Base-by-base conservation (phyloP, 352 stramenopile species). In the Blastocystis sp. region DNA sequence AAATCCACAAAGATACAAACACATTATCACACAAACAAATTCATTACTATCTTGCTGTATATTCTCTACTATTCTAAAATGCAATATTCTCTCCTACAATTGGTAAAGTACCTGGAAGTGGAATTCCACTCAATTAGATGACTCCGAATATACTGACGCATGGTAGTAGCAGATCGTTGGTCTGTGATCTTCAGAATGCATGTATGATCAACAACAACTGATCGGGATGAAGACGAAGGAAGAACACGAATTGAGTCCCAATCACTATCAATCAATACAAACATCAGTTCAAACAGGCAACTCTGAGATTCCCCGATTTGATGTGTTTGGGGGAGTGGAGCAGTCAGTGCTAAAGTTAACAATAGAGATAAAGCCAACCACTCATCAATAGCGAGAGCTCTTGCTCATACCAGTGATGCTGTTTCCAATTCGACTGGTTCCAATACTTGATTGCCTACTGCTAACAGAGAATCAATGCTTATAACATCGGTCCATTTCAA, bases 11-110 rank as follows among this genome's bases (percentile, higher is more conserved):
- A 21, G 65, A 75, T 75, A 75, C 65, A 75, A n/a, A 27, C 65
- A 56, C 39, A 56, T 75, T 43, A 75, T 75, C 29, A 75, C 7
- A 46, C 65, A 75, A 11, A 75, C 27, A 11, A 56, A 56, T n/a
- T 51, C 35, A 32, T 27, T 19, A 37, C 57, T 7, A 9, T 52
- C n/a, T 27, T 37, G 7, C 32, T 7, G 6, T 11, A 66, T 19
- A 21, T 21, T 11, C 6, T 66, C 57, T 29, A 66, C 57, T 66
- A 29, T 29, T 37, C 27, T 32, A 66, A 29, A 27, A n/a, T 21
- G 39, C 21, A 4, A 7, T 14, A 52, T n/a, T 21, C 4, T 19
- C 52, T 12, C 27, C 6, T n/a, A 75, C 65, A 21, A 46, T 75
- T 75, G 7, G 11, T 57, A 27, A 75, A 75, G 65, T 35, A 75